Evolutionary conservation across 306 rosid species (phyloP).

Genomic region (Ormosia semicastrata): DNA sequence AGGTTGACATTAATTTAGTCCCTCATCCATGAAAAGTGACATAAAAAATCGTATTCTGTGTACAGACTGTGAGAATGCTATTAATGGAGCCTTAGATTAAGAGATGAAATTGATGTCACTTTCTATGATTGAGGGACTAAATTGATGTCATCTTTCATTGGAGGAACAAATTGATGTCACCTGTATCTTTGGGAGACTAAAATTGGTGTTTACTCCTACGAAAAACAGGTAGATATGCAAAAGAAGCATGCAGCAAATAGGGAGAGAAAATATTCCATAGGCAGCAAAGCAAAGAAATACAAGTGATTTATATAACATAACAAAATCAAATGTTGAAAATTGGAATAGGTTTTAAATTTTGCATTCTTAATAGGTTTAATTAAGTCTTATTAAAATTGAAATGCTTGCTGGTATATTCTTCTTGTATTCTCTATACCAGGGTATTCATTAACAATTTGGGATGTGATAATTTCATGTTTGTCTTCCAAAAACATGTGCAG

Average conservation of each 20-base stretch:
- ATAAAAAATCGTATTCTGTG: background rate
- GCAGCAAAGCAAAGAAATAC: background rate
- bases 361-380: background rate
- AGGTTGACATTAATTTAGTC: background rate
- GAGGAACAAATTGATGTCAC: background rate
- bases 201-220: background rate
- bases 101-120: background rate
- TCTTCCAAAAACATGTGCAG: background rate
- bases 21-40: background rate
- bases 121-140: background rate
- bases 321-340: background rate
- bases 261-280: background rate
- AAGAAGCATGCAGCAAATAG: background rate
- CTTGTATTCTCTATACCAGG: background rate
- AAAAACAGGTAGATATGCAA: background rate
- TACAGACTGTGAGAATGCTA: background rate
- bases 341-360: background rate
- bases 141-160: background rate
- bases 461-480: background rate
- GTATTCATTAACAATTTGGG: background rate
- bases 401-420: background rate
- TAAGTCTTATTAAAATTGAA: background rate
- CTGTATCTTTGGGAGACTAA: background rate
- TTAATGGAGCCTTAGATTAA: background rate
- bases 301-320: background rate